Evolutionary conservation across 176 grass and related monocot genomes (phyloP).

Genomic region (Tillandsia fasciculata): DNA sequence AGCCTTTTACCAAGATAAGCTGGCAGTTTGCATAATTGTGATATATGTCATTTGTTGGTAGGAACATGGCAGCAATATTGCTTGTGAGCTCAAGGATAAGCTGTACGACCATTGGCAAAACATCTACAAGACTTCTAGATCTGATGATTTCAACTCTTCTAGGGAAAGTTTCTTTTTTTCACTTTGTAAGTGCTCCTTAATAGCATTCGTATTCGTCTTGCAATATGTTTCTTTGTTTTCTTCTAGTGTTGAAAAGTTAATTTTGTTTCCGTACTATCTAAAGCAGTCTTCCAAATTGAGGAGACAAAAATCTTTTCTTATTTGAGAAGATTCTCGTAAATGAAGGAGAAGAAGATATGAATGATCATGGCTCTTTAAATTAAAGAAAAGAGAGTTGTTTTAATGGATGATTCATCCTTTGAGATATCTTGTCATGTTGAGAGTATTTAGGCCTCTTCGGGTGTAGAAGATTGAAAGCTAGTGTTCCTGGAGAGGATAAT

Average conservation of each 20-base stretch:
- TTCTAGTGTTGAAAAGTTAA: neutral
- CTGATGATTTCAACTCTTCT: slow-evolving; percentile 32
- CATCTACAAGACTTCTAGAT: slow-evolving; percentile 19
- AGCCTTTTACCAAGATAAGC: neutral
- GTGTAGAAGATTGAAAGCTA: no score
- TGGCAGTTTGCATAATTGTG: neutral
- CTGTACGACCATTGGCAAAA: slow-evolving; percentile 51
- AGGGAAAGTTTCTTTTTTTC: slow-evolving; percentile 50
- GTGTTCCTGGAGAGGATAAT: no score
- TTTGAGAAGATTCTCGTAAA: no score
- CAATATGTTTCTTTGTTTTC: neutral
- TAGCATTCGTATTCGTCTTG: slow-evolving; percentile 3
- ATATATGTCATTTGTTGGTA: slow-evolving; percentile 19
- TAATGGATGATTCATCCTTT: no score
- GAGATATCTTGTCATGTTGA: no score
- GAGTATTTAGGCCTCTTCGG: no score
- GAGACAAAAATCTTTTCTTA: no score
- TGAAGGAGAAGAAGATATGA: no score
- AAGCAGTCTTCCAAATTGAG: no score
- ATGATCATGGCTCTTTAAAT: no score
- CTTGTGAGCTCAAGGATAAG: slow-evolving; percentile 40
- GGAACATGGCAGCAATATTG: slow-evolving; percentile 23
- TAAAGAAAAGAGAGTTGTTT: no score
- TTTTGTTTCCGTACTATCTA: no score
- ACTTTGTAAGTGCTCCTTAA: slow-evolving; percentile 46